phyloP scores from a whole-genome alignment of 108 stramenopile genomes.

The Cyclotella baltica region DNA sequence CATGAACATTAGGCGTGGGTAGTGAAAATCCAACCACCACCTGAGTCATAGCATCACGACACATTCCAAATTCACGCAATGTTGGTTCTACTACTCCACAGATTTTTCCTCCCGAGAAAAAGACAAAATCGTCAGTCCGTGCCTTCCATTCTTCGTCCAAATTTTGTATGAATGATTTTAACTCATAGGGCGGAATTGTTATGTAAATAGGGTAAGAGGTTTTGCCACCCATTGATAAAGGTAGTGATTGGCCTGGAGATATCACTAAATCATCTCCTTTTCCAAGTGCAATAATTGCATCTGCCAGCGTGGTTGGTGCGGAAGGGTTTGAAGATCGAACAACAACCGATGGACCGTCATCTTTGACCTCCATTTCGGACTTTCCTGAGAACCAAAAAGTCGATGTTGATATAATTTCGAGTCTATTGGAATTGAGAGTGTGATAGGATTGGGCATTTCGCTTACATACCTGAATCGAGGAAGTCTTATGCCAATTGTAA shows the following conservation, averaged over 20 bases:
- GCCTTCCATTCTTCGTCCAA: slow-evolving; percentile 61
- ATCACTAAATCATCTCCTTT: slow-evolving; percentile 72
- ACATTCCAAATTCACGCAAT: slow-evolving; percentile 75
- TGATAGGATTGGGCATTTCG: no score
- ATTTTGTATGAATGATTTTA: slow-evolving; percentile 67
- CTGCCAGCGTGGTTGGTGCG: slow-evolving; percentile 50
- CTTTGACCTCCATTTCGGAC: slow-evolving; percentile 66
- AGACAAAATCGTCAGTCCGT: slow-evolving; percentile 73
- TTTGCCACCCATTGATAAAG: slow-evolving; percentile 53
- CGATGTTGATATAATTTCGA: not conserved
- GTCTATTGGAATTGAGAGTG: no score
- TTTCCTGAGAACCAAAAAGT: slow-evolving; percentile 22
- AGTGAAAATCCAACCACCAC: slow-evolving; percentile 70
- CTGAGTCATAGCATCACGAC: slow-evolving; percentile 84
- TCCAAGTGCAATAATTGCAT: slow-evolving; percentile 66
- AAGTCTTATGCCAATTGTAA: slow-evolving; percentile 60
- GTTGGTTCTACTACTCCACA: slow-evolving; percentile 81
- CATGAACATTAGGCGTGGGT: slow-evolving; percentile 29
- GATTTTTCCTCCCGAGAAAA: slow-evolving; percentile 77
- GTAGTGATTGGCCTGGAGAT: slow-evolving; percentile 62
- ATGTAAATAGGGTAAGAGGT: slow-evolving; percentile 80
- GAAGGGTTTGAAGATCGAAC: slow-evolving; percentile 55
- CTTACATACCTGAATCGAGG: slow-evolving; percentile 61
- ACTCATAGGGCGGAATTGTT: slow-evolving; percentile 67
- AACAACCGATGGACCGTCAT: slow-evolving; percentile 77